Conservation (phyloP, 306 rosid species). For the Oxytropis ochrocephala region DNA sequence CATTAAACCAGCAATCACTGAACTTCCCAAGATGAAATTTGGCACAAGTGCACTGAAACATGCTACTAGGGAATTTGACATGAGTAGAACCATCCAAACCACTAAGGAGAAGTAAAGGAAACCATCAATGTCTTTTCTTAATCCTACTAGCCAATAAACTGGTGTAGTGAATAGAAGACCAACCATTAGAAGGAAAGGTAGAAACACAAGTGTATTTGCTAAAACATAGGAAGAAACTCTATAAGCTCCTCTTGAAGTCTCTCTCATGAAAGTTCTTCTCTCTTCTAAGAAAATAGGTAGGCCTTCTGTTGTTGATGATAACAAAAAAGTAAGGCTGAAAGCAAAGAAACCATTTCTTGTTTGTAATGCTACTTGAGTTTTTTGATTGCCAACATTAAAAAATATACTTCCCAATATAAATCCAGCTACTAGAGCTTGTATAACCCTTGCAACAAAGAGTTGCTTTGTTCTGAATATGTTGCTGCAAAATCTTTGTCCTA, state of each 20-base stretch:
- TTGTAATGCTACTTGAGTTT: conserved; percentile 36
- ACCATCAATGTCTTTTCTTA: conserved; percentile 48
- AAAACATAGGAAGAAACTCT: conserved; percentile 67
- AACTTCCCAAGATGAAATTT: conserved; percentile 83
- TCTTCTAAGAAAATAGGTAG: conserved; percentile 71
- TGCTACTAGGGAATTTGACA: conserved; percentile 85
- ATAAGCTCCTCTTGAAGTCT: conserved; percentile 76
- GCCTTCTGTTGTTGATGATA: conserved; percentile 75
- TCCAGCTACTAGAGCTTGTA: conserved; percentile 65
- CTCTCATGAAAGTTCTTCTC: conserved; percentile 63
- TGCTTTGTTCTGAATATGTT: conserved; percentile 90
- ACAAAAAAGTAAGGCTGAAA: conserved; percentile 62
- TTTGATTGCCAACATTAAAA: conserved; percentile 40
- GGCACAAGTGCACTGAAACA: conserved; percentile 96
- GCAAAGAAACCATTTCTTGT: conserved; percentile 63
- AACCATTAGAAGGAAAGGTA: conserved; percentile 52
- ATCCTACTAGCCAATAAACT: conserved; percentile 74
- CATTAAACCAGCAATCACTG: conserved; percentile 85
- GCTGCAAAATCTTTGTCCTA: conserved; percentile 75
- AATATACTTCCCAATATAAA: conserved; percentile 62
- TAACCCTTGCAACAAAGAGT: conserved; percentile 51
- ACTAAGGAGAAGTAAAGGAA: conserved; percentile 65
- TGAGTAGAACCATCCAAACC: conserved; percentile 66
- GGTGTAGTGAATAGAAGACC: conserved; percentile 58
- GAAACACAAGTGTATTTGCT: conserved; percentile 55